Evolutionary conservation across 257 asterid species (phyloP).

Genomic region (Rubia yunnanensis): DNA sequence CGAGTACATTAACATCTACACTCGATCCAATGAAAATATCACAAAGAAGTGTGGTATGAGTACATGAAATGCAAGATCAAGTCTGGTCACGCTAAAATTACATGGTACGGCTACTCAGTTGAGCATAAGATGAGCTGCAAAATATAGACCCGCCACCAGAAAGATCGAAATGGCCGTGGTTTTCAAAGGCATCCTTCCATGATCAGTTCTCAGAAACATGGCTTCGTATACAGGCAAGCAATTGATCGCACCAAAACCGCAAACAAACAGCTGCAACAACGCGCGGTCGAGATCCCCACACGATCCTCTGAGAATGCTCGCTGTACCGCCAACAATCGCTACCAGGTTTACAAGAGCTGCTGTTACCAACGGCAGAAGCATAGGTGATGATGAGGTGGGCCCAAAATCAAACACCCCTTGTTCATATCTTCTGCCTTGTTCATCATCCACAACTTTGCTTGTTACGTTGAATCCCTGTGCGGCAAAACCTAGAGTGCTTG

Average conservation of each 20-base stretch:
- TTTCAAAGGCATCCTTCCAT: constrained; percentile 45
- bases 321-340: neutral
- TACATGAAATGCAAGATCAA: no score
- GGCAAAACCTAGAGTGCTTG: constrained; percentile 39
- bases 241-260: constrained; percentile 54
- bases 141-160: constrained; percentile 10
- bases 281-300: constrained; percentile 18
- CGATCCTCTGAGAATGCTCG: constrained; percentile 1
- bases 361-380: constrained; percentile 50
- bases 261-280: constrained; percentile 29
- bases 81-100: no score
- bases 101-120: neutral
- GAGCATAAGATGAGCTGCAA: neutral
- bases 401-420: constrained; percentile 62
- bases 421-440: constrained; percentile 39
- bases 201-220: constrained; percentile 46
- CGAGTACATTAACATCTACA: no score
- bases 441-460: constrained; percentile 48
- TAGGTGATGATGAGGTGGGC: constrained; percentile 29
- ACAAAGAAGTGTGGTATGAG: no score
- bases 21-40: no score
- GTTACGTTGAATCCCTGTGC: constrained; percentile 52
- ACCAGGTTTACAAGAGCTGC: constrained; percentile 41
- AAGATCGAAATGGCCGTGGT: constrained; percentile 27
- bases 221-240: constrained; percentile 49